These are phyloP conservation scores for Aegilops sharonensis DNA, from an alignment of 176 grass and related monocot genomes.

Conservation along the genomic window DNA sequence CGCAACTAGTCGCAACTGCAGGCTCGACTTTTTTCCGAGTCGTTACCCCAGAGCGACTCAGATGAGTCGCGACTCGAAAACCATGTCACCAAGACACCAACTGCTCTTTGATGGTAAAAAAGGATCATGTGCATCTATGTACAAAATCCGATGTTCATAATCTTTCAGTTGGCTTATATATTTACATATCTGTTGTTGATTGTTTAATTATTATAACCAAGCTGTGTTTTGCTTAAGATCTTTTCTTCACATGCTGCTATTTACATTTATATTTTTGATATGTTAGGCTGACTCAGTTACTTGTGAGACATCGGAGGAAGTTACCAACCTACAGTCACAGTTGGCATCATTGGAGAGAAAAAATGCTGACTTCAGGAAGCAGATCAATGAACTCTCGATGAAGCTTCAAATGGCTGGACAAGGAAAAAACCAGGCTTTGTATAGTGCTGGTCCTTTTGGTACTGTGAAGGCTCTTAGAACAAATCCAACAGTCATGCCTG, in stretches of 20 bases:
- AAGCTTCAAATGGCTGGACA: conserved; percentile 75
- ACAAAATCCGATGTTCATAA: not conserved
- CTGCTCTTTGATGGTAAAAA: too few species aligned
- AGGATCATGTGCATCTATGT: conserved; percentile 2
- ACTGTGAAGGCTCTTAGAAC: conserved; percentile 87
- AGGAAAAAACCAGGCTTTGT: conserved; percentile 42
- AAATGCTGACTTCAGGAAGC: conserved; percentile 76
- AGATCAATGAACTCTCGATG: conserved; percentile 62
- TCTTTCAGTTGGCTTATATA: not conserved
- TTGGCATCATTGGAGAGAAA: conserved; percentile 54
- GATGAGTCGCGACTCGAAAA: too few species aligned
- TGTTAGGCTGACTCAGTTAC: conserved; percentile 53
- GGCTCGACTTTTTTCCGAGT: too few species aligned
- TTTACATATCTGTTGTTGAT: not conserved
- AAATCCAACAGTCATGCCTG: conserved; percentile 76
- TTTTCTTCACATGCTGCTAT: conserved; percentile 12
- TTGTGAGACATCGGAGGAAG: conserved; percentile 56
- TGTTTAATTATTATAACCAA: not conserved
- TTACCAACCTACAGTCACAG: conserved; percentile 48
- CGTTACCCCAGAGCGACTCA: too few species aligned
- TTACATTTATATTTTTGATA: conserved; percentile 25
- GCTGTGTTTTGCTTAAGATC: not conserved
- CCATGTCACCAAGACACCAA: too few species aligned
- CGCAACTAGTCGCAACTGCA: too few species aligned
- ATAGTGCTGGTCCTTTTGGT: conserved; percentile 79